phyloP scores from a whole-genome alignment of 306 rosid species.

The Pyrus pyrifolia region DNA sequence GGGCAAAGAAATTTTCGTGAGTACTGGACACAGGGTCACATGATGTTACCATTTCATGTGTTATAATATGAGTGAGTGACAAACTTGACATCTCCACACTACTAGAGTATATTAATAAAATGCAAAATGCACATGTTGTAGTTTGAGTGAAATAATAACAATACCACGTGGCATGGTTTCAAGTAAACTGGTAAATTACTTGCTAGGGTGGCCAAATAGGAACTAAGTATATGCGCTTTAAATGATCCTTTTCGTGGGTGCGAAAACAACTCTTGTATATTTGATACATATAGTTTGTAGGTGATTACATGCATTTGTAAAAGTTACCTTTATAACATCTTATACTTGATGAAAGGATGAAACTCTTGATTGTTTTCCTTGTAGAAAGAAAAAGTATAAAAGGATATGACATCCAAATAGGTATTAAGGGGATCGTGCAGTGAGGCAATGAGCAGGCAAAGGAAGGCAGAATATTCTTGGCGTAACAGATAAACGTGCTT shows the following conservation, averaged over 20 bases:
- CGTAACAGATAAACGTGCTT: slow-evolving; percentile 36
- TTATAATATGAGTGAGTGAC: no score
- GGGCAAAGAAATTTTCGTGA: no score
- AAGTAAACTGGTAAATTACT: no score
- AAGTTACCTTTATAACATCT: no score
- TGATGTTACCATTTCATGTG: no score
- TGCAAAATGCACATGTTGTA: no score
- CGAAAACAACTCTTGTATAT: background rate
- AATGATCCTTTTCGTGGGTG: background rate
- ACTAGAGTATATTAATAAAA: no score
- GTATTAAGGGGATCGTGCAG: background rate
- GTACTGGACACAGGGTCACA: no score
- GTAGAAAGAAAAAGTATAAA: background rate
- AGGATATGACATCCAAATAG: background rate
- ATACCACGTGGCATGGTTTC: no score
- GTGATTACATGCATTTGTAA: background rate
- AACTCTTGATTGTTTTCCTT: background rate
- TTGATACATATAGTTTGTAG: background rate
- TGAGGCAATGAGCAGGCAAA: background rate
- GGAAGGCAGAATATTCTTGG: slow-evolving; percentile 19
- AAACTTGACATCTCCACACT: no score
- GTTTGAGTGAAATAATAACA: no score
- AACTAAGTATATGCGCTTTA: background rate
- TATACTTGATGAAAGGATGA: background rate
- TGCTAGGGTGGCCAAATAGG: no score